Percentiles rank a stretch among this genome's conserved stretches.
Conservation (phyloP, 768 basidiomycete species). For the Lentinula detonsa region DNA sequence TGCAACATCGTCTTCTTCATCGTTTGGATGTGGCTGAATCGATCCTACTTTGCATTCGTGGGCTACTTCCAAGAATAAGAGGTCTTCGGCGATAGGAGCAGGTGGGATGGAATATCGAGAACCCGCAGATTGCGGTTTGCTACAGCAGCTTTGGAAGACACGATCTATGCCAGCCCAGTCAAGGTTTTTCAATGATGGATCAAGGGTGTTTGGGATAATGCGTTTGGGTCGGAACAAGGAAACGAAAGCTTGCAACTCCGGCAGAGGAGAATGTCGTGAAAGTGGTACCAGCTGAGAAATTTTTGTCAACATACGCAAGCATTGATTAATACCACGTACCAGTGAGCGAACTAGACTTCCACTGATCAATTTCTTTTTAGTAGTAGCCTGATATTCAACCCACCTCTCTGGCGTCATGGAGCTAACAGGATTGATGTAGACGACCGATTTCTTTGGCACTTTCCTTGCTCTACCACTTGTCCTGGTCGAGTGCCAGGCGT, state of each 20-base stretch:
- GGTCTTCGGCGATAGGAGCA: neutral
- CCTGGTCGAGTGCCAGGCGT: no score
- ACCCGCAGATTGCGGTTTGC: neutral
- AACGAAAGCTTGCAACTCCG: slow-evolving; percentile 80
- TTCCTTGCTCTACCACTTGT: slow-evolving; percentile 1
- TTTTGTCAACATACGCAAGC: neutral
- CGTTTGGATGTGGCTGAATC: slow-evolving; percentile 9
- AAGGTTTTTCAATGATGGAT: slow-evolving; percentile 39
- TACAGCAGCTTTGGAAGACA: slow-evolving; percentile 52
- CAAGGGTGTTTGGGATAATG: slow-evolving; percentile 76
- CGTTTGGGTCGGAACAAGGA: slow-evolving; percentile 71
- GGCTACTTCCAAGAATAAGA: neutral
- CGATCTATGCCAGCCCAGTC: slow-evolving; percentile 72
- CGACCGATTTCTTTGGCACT: slow-evolving; percentile 45
- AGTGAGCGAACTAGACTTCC: slow-evolving; percentile 50
- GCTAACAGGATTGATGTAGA: slow-evolving; percentile 81
- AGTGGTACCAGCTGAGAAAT: slow-evolving; percentile 67
- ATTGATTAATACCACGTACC: slow-evolving; percentile 34
- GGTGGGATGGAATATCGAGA: slow-evolving; percentile 2
- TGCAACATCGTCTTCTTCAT: slow-evolving; percentile 38
- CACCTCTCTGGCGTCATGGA: slow-evolving; percentile 59
- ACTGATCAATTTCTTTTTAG: slow-evolving; percentile 25
- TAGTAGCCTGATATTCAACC: slow-evolving; percentile 35
- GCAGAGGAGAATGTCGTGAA: slow-evolving; percentile 81
- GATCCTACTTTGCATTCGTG: slow-evolving; percentile 3